These are phyloP conservation scores for Oryza glumipatula DNA, from an alignment of 176 grass and related monocot genomes.

Conservation along the genomic window DNA sequence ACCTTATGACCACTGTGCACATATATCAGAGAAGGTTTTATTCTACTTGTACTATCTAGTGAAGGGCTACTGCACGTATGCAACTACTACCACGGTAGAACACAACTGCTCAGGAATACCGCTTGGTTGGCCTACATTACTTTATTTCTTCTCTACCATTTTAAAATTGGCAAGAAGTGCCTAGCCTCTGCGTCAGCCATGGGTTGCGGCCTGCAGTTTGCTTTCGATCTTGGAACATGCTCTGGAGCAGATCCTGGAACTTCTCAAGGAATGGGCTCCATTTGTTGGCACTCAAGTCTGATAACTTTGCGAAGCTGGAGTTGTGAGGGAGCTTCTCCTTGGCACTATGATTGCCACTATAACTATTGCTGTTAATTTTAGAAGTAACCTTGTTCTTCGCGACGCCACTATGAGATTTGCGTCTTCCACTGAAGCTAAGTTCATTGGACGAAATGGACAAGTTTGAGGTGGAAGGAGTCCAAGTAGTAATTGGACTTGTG, in stretches of 20 bases:
- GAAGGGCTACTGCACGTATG: neutral
- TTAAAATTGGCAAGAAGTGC: conserved; percentile 73
- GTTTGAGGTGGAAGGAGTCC: conserved; percentile 38
- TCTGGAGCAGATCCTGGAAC: conserved; percentile 59
- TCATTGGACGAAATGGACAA: conserved; percentile 48
- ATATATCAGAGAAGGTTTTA: conserved; percentile 9
- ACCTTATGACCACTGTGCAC: neutral
- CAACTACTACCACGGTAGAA: neutral
- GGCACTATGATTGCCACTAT: conserved; percentile 44
- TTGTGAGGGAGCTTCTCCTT: conserved; percentile 47
- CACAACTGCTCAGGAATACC: neutral
- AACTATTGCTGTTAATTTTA: conserved; percentile 35
- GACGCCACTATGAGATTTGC: neutral
- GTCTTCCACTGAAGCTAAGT: conserved; percentile 35
- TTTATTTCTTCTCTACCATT: conserved; percentile 16
- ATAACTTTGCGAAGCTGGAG: conserved; percentile 60
- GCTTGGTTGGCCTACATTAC: conserved; percentile 9
- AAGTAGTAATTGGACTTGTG: conserved; percentile 20
- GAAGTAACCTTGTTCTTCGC: conserved; percentile 33
- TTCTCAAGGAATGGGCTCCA: conserved; percentile 69
- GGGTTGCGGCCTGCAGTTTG: neutral
- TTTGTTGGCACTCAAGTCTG: conserved; percentile 48
- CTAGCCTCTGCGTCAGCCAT: conserved; percentile 59
- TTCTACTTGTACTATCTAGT: conserved; percentile 14
- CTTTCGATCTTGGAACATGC: conserved; percentile 48